Percentiles rank a stretch among this genome's conserved stretches.
These are phyloP conservation scores for Trifolium dubium DNA, from an alignment of 306 rosid genomes.

Conservation along the genomic window DNA sequence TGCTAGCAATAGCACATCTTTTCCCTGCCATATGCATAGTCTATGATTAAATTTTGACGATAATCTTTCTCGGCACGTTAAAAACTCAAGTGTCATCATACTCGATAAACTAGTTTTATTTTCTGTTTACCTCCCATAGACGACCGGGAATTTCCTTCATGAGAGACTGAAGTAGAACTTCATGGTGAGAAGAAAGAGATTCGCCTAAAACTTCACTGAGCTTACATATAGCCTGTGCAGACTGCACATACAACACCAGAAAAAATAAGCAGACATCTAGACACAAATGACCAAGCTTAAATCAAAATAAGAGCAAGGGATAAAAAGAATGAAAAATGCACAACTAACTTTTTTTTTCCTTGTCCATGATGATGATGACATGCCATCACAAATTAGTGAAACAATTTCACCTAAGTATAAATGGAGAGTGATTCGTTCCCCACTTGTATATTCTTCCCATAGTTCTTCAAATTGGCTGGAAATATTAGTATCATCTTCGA, in stretches of 20 bases:
- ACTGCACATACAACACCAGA: constrained; percentile 57
- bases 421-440: constrained; percentile 86
- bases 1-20: constrained; percentile 77
- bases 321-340: constrained; percentile 33
- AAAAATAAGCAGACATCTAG: constrained; percentile 42
- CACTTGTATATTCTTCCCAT: constrained; percentile 97
- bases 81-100: constrained; percentile 33
- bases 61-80: constrained; percentile 12
- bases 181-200: constrained; percentile 71
- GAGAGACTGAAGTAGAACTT: constrained; percentile 73
- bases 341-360: constrained; percentile 76
- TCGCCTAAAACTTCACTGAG: constrained; percentile 96
- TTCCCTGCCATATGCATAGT: constrained; percentile 68
- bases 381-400: constrained; percentile 72
- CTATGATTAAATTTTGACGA: constrained; percentile 21
- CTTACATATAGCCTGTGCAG: constrained; percentile 83
- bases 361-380: constrained; percentile 86
- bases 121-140: constrained; percentile 83
- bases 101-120: constrained; percentile 25
- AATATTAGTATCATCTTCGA: constrained; percentile 81
- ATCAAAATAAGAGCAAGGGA: constrained; percentile 34
- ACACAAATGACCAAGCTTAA: constrained; percentile 24
- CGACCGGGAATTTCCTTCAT: constrained; percentile 94
- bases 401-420: constrained; percentile 84
- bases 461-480: constrained; percentile 84